Base-by-base conservation (phyloP, 2,329 filamentous ascomycete species). In the Albophoma yamanashiensis region DNA sequence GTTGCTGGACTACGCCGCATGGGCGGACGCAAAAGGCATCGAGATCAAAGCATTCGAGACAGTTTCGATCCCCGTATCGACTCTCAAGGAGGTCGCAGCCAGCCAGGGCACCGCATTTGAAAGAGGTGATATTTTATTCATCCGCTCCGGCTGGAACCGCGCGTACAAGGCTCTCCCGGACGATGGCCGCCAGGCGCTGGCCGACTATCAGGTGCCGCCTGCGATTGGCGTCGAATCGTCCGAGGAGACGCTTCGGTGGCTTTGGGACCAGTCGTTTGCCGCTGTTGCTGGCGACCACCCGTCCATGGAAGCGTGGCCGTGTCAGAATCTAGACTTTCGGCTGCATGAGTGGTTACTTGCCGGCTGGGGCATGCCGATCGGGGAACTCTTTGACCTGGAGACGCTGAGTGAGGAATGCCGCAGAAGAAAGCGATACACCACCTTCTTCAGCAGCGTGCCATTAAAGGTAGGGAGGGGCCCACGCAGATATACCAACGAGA, bases 211-310 rank as follows among this genome's bases (percentile, higher is more conserved):
- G 0, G 60, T 67, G 0, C 71, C 72, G 0, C 68, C 73, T 1
- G 62, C 67, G 8, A 67, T 70, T 59, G 82, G 81, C 0, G 72
- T 83, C 2, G 75, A 81, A 57, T 78, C 78, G 0, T 77, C 75
- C 2, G 72, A 78, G 20, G 75, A 74, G 6, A 78, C 77, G 8
- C 73, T 83, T 17, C 74, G 76, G 43, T 86, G 83, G 82, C 71
- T 85, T 22, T 86, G 82, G 82, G 78, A 84, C 59, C 75, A 79
- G 7, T 60, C 57, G 17, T 84, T 86, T 64, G 72, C 81, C 0
- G 83, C 83, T 1, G 77, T 85, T 0, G 83, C 78, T 0, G 81
- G 82, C 2, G 83, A 87, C 61, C 76, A 78, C 56, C 79, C 82
- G 0, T 62, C 68, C 6, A 80, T 82, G 62, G 83, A 85, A 64